These are phyloP conservation scores for Peronosclerospora sorghi DNA, from an alignment of 352 stramenopile species.

Conservation along the genomic window DNA sequence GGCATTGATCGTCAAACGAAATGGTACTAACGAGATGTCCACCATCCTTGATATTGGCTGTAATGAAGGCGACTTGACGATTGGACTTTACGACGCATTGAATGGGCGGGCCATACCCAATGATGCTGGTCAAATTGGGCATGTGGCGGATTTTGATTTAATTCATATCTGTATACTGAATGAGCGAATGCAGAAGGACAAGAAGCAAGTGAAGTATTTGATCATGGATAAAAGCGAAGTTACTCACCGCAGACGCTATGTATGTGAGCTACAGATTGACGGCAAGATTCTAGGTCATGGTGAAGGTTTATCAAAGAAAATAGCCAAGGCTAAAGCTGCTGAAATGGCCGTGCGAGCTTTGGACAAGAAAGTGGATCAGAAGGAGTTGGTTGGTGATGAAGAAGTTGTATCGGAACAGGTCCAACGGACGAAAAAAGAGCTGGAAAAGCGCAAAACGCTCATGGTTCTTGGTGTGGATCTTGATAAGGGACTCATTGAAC, in stretches of 20 bases:
- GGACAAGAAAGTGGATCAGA: slow-evolving; percentile 8
- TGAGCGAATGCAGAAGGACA: slow-evolving; percentile 53
- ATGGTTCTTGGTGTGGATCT: slow-evolving; percentile 66
- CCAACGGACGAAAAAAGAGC: slow-evolving; percentile 12
- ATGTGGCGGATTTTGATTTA: slow-evolving; percentile 40
- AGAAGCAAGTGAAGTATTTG: slow-evolving; percentile 43
- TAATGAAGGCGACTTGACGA: slow-evolving; percentile 76
- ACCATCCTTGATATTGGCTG: slow-evolving; percentile 70
- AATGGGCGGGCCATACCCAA: slow-evolving; percentile 13
- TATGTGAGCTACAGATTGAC: slow-evolving; percentile 49
- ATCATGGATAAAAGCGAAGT: slow-evolving; percentile 45
- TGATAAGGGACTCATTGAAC: slow-evolving; percentile 51
- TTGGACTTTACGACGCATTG: slow-evolving; percentile 57
- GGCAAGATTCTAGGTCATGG: slow-evolving; percentile 31
- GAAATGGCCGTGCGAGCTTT: slow-evolving; percentile 27
- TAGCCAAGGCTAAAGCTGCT: slow-evolving; percentile 68
- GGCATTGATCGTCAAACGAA: slow-evolving; percentile 25
- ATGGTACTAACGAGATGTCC: slow-evolving; percentile 8
- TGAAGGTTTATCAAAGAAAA: slow-evolving; percentile 71
- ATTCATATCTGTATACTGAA: slow-evolving; percentile 56
- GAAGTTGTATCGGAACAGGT: slow-evolving; percentile 10
- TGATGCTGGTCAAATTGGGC: slow-evolving; percentile 9
- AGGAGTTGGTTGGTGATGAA: background rate
- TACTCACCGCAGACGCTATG: slow-evolving; percentile 47
- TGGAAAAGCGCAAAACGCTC: slow-evolving; percentile 27